A percentile compares a stretch with the other conserved stretches of the same genome.
Conservation (phyloP, 1,284 basidiomycete species). For the Athelia sp. region DNA sequence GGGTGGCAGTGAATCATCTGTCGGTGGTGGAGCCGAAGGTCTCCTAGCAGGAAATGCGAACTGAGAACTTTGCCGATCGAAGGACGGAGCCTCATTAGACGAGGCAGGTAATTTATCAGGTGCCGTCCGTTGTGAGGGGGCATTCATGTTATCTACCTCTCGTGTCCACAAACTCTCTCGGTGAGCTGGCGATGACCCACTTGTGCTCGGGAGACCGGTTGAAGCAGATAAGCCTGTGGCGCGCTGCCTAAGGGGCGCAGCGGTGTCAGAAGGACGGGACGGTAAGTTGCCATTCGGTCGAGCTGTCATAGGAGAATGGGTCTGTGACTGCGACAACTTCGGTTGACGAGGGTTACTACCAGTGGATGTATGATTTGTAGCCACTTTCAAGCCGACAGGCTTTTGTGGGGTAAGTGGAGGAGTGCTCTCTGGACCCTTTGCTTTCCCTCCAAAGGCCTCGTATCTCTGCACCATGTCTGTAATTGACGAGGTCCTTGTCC, state of each 20-base stretch:
- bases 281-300: not conserved
- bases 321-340: not conserved
- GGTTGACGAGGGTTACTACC: not conserved
- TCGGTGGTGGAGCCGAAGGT: constrained; percentile 14
- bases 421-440: constrained; percentile 5
- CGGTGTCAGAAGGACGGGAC: not conserved
- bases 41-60: not conserved
- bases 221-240: not conserved
- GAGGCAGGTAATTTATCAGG: not conserved
- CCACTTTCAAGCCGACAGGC: constrained; percentile 19
- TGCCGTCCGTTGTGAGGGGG: constrained; percentile 4
- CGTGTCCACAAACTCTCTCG: not conserved
- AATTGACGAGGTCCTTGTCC: constrained; percentile 64
- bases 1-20: constrained; percentile 32
- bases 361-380: not conserved
- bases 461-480: constrained; percentile 78
- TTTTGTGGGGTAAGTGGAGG: constrained; percentile 29
- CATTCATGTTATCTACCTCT: constrained; percentile 3
- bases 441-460: constrained; percentile 53
- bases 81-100: constrained; percentile 3
- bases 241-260: not conserved
- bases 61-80: constrained; percentile 16
- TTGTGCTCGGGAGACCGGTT: not conserved
- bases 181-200: not conserved
- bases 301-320: not conserved